These are phyloP conservation scores for Neurospora intermedia DNA, from an alignment of 495 filamentous ascomycete genomes.

Conservation along the genomic window DNA sequence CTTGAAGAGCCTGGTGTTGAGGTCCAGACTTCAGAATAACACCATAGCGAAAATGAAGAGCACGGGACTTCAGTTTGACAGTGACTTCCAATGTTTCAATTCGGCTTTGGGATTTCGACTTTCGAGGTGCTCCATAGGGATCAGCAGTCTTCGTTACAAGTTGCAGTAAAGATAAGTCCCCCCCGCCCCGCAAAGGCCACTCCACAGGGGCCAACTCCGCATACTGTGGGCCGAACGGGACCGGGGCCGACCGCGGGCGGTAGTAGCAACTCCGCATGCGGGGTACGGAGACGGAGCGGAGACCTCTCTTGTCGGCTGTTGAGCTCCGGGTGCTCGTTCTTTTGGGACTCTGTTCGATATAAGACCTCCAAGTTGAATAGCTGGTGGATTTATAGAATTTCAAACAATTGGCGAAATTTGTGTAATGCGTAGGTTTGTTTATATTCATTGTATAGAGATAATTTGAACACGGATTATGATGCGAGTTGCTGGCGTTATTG, in stretches of 20 bases:
- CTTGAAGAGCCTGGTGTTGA: neutral
- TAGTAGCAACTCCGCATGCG: neutral
- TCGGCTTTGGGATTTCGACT: neutral
- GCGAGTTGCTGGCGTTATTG: neutral
- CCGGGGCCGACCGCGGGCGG: neutral
- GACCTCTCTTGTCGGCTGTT: neutral
- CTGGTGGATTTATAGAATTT: no score
- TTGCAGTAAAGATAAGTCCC: neutral
- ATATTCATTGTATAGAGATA: neutral
- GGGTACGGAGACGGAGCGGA: neutral
- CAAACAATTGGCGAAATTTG: no score
- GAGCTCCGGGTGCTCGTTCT: neutral
- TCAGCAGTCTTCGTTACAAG: neutral
- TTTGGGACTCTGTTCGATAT: neutral
- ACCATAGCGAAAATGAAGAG: neutral
- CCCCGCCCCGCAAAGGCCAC: neutral
- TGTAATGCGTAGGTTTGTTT: neutral
- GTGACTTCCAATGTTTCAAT: neutral
- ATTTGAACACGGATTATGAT: neutral
- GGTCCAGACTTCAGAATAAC: neutral
- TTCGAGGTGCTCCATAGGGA: neutral
- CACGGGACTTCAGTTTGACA: neutral
- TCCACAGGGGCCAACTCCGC: neutral
- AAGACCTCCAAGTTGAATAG: neutral
- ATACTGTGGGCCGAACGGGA: neutral